These are phyloP conservation scores for Forsythia viridissima DNA, from an alignment of 257 asterid species.

Conservation along the genomic window DNA sequence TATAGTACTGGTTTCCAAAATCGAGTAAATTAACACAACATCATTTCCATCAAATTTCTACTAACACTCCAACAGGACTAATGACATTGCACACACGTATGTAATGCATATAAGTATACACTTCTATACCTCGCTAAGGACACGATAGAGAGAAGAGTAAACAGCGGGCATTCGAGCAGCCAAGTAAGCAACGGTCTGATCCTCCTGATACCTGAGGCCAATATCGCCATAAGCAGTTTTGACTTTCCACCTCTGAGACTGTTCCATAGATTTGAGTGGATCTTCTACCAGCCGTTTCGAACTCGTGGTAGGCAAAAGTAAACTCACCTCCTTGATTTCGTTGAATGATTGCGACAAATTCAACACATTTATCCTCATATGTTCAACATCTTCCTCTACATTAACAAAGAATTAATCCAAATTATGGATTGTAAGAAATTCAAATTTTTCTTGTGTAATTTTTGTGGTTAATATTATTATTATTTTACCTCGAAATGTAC, in stretches of 20 bases:
- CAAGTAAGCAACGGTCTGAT: constrained; percentile 78
- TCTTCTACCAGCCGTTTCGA: constrained; percentile 80
- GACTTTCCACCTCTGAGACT: constrained; percentile 75
- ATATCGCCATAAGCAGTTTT: constrained; percentile 83
- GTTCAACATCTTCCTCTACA: constrained; percentile 70
- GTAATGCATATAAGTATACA: not conserved
- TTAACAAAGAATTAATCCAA: not conserved
- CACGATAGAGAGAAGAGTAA: constrained; percentile 76
- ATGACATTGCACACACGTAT: not conserved
- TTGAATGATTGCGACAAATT: constrained; percentile 69
- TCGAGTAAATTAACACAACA: constrained; percentile 1
- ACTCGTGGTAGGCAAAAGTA: constrained; percentile 70
- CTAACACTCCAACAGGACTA: constrained; percentile 5
- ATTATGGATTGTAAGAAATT: not conserved
- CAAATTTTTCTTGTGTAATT: not conserved
- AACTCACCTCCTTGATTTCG: constrained; percentile 73
- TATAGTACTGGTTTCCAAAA: not conserved
- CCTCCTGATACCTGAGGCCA: constrained; percentile 78
- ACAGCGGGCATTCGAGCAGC: constrained; percentile 98
- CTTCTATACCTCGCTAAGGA: constrained; percentile 76
- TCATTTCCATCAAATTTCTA: constrained; percentile 2
- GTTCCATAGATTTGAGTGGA: constrained; percentile 66
- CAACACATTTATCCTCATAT: constrained; percentile 86
- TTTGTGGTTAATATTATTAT: too few relatives aligned
- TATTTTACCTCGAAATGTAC: constrained; percentile 59